phyloP scores from a whole-genome alignment of 2,329 filamentous ascomycete genomes.

The Coniochaeta prunicola region DNA sequence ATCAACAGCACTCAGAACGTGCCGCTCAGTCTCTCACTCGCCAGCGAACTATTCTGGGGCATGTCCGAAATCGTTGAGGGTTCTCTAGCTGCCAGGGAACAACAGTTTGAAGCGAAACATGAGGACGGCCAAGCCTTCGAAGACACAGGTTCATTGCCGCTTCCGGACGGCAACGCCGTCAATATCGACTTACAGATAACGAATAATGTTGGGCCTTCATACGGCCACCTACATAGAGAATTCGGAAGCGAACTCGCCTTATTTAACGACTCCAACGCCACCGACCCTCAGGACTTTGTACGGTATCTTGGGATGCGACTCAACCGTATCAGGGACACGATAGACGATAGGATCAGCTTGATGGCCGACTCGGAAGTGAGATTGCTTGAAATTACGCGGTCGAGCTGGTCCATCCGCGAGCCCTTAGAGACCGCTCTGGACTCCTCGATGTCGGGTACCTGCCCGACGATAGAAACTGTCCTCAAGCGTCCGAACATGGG shows the following conservation, averaged over 20 bases:
- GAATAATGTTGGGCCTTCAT: constrained; percentile 43
- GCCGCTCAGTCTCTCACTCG: constrained; percentile 36
- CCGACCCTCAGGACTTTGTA: constrained; percentile 38
- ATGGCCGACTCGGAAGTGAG: constrained; percentile 42
- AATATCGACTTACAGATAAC: constrained; percentile 36
- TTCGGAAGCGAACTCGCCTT: constrained; percentile 13
- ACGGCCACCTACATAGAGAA: constrained; percentile 31
- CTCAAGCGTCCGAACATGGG: constrained; percentile 25
- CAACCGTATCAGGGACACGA: constrained; percentile 26
- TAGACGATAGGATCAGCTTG: constrained; percentile 31
- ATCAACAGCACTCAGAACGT: constrained; percentile 40
- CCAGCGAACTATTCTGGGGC: constrained; percentile 40
- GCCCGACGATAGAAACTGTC: constrained; percentile 38
- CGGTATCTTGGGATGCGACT: constrained; percentile 29
- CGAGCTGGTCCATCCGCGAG: constrained; percentile 37
- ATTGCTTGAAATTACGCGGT: constrained; percentile 37
- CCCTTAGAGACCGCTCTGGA: constrained; percentile 37
- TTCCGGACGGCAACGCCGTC: constrained; percentile 34
- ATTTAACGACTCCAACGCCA: constrained; percentile 33
- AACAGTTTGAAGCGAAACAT: not conserved
- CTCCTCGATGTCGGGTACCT: constrained; percentile 26
- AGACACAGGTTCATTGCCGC: constrained; percentile 28
- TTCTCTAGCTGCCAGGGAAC: constrained; percentile 24
- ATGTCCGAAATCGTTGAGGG: constrained; percentile 33
- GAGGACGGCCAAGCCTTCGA: constrained; percentile 19